These are phyloP conservation scores for Alternaria atra DNA, from an alignment of 2,329 filamentous ascomycete genomes.

Conservation along the genomic window DNA sequence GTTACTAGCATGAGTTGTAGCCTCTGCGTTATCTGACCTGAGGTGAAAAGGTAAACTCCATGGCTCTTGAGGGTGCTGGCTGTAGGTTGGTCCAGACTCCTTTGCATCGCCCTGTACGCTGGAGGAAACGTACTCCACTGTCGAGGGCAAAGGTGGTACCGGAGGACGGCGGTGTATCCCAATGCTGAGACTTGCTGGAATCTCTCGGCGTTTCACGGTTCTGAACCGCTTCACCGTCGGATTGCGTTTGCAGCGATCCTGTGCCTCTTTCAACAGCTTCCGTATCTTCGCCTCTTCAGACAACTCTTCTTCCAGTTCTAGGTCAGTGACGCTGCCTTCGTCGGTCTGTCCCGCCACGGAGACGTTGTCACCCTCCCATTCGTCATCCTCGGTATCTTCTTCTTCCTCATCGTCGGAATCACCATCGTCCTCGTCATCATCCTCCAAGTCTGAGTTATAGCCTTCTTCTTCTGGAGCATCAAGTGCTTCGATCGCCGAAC, in stretches of 20 bases:
- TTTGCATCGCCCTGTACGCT: background rate
- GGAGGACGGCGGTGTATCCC: constrained; percentile 3
- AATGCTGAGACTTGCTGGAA: constrained; percentile 8
- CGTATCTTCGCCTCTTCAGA: constrained; percentile 30
- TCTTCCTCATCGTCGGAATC: constrained; percentile 18
- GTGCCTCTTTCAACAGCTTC: constrained; percentile 31
- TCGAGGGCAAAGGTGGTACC: constrained; percentile 6
- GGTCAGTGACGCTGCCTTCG: constrained; percentile 30
- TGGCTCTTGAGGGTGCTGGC: constrained; percentile 9
- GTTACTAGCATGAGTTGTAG: background rate
- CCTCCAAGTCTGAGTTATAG: constrained; percentile 31
- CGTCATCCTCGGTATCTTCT: constrained; percentile 19
- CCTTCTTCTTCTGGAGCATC: constrained; percentile 18
- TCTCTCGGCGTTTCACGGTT: constrained; percentile 21
- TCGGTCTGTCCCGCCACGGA: constrained; percentile 19
- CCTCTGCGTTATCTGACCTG: background rate
- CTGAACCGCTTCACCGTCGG: constrained; percentile 30
- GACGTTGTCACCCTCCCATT: constrained; percentile 25
- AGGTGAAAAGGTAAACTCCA: constrained; percentile 13
- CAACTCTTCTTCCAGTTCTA: constrained; percentile 26
- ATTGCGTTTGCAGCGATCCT: constrained; percentile 32
- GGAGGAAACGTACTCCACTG: background rate
- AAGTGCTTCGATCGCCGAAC: constrained; percentile 24
- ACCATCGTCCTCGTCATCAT: constrained; percentile 18
- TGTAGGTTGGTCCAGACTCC: background rate